Evolutionary conservation across 2,329 filamentous ascomycete species (phyloP), one percentile per base, ranked within the genome.

Genomic region (Cladosporium sp.): DNA sequence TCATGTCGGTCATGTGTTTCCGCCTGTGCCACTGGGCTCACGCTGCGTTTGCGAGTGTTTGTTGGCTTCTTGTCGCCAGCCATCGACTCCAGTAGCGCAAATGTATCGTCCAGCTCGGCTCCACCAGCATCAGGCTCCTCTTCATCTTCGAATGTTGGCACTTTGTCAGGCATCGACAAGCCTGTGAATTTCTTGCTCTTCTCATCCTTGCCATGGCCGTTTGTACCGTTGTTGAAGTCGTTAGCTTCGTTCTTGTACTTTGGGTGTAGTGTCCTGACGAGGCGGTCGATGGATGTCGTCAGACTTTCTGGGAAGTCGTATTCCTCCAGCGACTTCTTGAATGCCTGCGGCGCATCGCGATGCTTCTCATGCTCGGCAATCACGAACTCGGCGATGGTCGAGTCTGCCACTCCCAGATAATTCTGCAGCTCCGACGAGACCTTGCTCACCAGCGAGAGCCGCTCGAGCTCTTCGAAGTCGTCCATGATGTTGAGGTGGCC

Each of bases 401-500:
- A 97, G 80, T 99, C 93, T 76, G 87, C 91, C 72, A 97, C 88
- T 64, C 93, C 92, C 66, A 98, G 80, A 79, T 99, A 92, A 75
- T 99, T 99, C 73, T 96, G 90, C 62, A 99, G 85, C 79, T 99
- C 95, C 21, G 91, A 94, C 16, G 93, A 93, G 72, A 99, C 92
- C 78, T 94, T 97, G 59, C 92, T 95, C 65, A 98, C 93, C 74
- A 99, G 89, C 73, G 93, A 97, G 63, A 99, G 86, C 67, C 96
- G 85, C 84, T 99, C 95, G 76, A 99, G 88, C 72, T 92, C 91
- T 78, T 91, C 87, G 71, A 99, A 86, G 75, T 97, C 94, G 76
- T 96, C 93, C 92, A 97, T 96, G 70, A 72, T 70, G 7, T 23
- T 16, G 54, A 36, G 54, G 30, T 39, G 54, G 26, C 23, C 32